These are phyloP conservation scores for Flaveria sonorensis DNA, from an alignment of 129 eudicot genomes.

Conservation along the genomic window DNA sequence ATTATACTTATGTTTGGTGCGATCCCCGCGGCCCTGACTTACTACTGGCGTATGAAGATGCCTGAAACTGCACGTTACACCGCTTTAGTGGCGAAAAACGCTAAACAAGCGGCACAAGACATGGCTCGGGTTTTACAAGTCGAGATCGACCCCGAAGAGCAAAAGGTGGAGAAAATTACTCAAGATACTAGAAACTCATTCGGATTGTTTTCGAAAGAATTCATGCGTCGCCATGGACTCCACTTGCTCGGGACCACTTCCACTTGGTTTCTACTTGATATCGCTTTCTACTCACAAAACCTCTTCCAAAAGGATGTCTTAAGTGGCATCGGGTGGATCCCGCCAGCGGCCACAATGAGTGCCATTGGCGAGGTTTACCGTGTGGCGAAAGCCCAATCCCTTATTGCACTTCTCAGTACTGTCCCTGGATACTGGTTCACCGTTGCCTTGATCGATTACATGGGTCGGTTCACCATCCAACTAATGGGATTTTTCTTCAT, in stretches of 20 bases:
- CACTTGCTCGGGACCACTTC: slow-evolving; percentile 57
- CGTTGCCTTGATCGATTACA: slow-evolving; percentile 49
- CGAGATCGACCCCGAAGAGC: slow-evolving; percentile 45
- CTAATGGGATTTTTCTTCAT: slow-evolving; percentile 72
- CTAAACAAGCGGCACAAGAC: slow-evolving; percentile 51
- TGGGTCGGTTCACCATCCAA: slow-evolving; percentile 66
- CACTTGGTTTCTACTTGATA: slow-evolving; percentile 61
- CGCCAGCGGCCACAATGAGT: slow-evolving; percentile 49
- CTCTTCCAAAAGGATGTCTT: slow-evolving; percentile 65
- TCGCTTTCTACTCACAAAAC: slow-evolving; percentile 56
- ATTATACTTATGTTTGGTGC: slow-evolving; percentile 63
- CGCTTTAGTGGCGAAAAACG: slow-evolving; percentile 56
- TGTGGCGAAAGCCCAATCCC: slow-evolving; percentile 61
- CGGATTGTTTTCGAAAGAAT: slow-evolving; percentile 48
- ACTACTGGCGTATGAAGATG: slow-evolving; percentile 72
- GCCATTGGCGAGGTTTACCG: slow-evolving; percentile 52
- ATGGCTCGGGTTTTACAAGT: slow-evolving; percentile 55
- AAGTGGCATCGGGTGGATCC: slow-evolving; percentile 57
- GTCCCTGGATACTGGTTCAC: slow-evolving; percentile 85
- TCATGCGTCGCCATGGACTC: slow-evolving; percentile 51
- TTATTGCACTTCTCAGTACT: slow-evolving; percentile 61
- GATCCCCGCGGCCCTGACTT: slow-evolving; percentile 55
- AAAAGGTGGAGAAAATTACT: slow-evolving; percentile 27
- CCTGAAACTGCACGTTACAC: slow-evolving; percentile 76
- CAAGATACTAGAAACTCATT: slow-evolving; percentile 28